Percentiles rank a stretch among this genome's conserved stretches.
These are phyloP conservation scores for Ogataea allantospora DNA, from an alignment of 805 yeast species.

Conservation along the genomic window DNA sequence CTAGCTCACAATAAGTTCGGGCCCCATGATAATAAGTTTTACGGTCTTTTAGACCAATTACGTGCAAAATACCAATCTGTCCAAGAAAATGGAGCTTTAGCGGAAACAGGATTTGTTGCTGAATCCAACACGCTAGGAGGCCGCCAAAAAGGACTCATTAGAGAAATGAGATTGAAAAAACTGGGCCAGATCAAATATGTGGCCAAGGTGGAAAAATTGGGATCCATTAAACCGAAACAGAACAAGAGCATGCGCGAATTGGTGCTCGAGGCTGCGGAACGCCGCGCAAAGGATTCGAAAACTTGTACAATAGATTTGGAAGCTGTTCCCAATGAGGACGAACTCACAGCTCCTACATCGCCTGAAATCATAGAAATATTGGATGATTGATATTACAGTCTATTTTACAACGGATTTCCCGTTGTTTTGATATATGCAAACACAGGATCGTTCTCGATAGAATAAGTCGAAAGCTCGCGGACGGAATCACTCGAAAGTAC, in stretches of 20 bases:
- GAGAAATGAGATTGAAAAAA: slow-evolving; percentile 43
- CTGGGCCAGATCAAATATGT: slow-evolving; percentile 40
- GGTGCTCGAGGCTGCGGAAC: slow-evolving; percentile 60
- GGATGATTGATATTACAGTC: slow-evolving; percentile 11
- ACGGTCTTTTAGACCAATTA: slow-evolving; percentile 60
- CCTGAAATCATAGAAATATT: slow-evolving; percentile 15
- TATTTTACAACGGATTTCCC: slow-evolving; percentile 33
- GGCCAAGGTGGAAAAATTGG: slow-evolving; percentile 39
- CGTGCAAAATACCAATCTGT: slow-evolving; percentile 47
- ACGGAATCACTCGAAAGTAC: slow-evolving; percentile 48
- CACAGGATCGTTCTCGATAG: slow-evolving; percentile 58
- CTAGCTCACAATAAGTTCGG: slow-evolving; percentile 77
- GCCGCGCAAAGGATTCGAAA: slow-evolving; percentile 51
- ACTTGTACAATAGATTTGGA: slow-evolving; percentile 40
- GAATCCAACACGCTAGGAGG: slow-evolving; percentile 47
- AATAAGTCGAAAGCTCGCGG: slow-evolving; percentile 44
- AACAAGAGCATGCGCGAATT: slow-evolving; percentile 39
- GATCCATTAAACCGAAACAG: slow-evolving; percentile 18
- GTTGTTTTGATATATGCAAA: slow-evolving; percentile 42
- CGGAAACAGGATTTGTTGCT: slow-evolving; percentile 48
- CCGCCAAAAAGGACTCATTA: slow-evolving; percentile 20
- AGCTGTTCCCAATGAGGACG: slow-evolving; percentile 44
- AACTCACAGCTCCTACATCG: slow-evolving; percentile 35
- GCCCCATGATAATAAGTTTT: slow-evolving; percentile 75
- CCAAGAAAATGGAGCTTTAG: slow-evolving; percentile 41